Percentiles rank a stretch among this genome's conserved stretches.
These are phyloP conservation scores for Euclidium syriacum DNA, from an alignment of 345 rosid species.

Conservation along the genomic window DNA sequence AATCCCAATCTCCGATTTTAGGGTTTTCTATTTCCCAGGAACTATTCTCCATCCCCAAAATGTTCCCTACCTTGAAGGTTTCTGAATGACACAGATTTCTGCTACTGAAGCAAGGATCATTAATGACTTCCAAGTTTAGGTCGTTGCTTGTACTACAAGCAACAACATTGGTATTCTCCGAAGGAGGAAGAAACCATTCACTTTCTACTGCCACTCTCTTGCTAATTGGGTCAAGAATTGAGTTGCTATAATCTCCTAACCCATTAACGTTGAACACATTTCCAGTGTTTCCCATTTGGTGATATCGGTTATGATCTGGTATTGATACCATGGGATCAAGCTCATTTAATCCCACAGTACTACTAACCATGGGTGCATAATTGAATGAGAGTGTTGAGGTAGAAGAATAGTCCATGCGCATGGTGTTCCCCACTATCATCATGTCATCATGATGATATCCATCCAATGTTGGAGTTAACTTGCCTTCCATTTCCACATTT, in stretches of 20 bases:
- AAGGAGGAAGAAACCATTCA: conserved; percentile 50
- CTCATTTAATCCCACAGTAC: conserved; percentile 25
- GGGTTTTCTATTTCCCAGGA: conserved; percentile 66
- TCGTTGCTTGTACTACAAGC: conserved; percentile 40
- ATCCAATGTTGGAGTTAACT: conserved; percentile 37
- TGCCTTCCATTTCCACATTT: conserved; percentile 24
- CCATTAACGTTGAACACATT: conserved; percentile 35
- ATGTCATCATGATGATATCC: conserved; percentile 30
- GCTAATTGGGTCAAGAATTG: conserved; percentile 34
- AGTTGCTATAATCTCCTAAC: conserved; percentile 33
- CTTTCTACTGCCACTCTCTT: conserved; percentile 35
- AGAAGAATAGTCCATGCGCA: conserved; percentile 51
- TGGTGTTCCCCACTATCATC: conserved; percentile 36
- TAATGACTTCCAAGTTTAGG: conserved; percentile 38
- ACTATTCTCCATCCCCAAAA: conserved; percentile 51
- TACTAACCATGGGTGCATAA: conserved; percentile 18
- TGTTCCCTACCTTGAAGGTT: conserved; percentile 45
- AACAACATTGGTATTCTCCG: conserved; percentile 32
- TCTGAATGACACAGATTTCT: conserved; percentile 27
- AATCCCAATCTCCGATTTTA: conserved; percentile 85
- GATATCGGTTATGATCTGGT: conserved; percentile 29
- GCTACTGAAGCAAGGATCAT: conserved; percentile 45
- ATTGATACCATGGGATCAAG: conserved; percentile 39
- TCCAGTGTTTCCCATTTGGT: conserved; percentile 36
- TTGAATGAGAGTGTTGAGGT: conserved; percentile 42